phyloP scores from a whole-genome alignment of 345 rosid genomes.

The Citropsis articulata region DNA sequence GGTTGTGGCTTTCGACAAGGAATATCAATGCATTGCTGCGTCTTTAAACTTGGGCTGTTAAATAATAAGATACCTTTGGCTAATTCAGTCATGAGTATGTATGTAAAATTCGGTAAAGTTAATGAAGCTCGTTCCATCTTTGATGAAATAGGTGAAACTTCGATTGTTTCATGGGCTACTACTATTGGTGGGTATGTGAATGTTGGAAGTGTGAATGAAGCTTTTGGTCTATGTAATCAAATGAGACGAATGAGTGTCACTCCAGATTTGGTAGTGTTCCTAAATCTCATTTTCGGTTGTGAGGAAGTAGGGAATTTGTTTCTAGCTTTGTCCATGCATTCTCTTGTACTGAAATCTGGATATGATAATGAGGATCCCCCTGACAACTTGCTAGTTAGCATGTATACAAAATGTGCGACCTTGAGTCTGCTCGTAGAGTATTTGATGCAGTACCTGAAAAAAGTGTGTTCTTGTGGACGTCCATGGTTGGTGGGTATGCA shows the following conservation, averaged over 20 bases:
- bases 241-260: constrained; percentile 17
- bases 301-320: constrained; percentile 15
- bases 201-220: constrained; percentile 19
- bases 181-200: constrained; percentile 24
- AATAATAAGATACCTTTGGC: constrained; percentile 19
- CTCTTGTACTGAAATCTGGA: constrained; percentile 25
- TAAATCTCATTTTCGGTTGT: constrained; percentile 25
- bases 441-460: constrained; percentile 20
- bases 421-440: constrained; percentile 22
- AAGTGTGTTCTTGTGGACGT: constrained; percentile 28
- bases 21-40: constrained; percentile 29
- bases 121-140: constrained; percentile 25
- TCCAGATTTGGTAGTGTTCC: constrained; percentile 20
- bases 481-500: constrained; percentile 22
- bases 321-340: constrained; percentile 30
- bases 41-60: constrained; percentile 24
- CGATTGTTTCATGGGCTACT: constrained; percentile 31
- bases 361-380: constrained; percentile 14
- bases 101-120: constrained; percentile 19
- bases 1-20: constrained; percentile 24
- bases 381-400: constrained; percentile 24
- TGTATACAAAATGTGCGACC: constrained; percentile 32
- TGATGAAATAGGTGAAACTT: constrained; percentile 21
- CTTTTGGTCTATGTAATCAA: constrained; percentile 17
- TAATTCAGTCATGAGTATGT: constrained; percentile 29